phyloP scores from a whole-genome alignment of 2,329 filamentous ascomycete species.

The Phoma sp. region DNA sequence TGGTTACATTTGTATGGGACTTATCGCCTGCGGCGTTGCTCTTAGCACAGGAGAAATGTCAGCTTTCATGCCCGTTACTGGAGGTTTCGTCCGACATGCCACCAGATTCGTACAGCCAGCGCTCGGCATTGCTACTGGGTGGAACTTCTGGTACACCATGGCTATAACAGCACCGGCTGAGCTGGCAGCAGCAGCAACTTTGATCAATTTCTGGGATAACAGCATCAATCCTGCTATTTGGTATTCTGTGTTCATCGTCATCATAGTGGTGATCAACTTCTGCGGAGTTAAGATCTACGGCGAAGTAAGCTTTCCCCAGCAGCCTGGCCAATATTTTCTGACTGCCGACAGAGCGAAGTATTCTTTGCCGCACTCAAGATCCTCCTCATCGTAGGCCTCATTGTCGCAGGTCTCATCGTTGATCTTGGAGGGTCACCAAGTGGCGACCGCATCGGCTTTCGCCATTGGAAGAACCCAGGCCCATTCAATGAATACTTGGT shows the following conservation, averaged over 20 bases:
- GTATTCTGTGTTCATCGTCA: conserved; percentile 17
- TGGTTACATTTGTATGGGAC: conserved; percentile 4
- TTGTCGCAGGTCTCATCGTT: conserved; percentile 6
- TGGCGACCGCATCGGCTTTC: conserved; percentile 56
- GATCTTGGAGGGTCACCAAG: conserved; percentile 11
- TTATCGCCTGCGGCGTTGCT: conserved; percentile 25
- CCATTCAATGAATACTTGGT: conserved; percentile 52
- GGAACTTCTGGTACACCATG: conserved; percentile 6
- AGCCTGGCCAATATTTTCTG: neutral
- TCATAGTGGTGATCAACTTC: conserved; percentile 18
- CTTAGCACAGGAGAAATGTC: conserved; percentile 36
- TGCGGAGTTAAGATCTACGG: conserved; percentile 24
- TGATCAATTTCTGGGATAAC: conserved; percentile 74
- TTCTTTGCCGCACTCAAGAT: conserved; percentile 50
- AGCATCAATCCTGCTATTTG: conserved; percentile 17
- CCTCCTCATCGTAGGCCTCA: conserved; percentile 2
- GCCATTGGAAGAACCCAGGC: conserved; percentile 69
- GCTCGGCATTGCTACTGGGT: conserved; percentile 28
- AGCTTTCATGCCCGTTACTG: conserved; percentile 33
- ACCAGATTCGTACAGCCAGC: conserved; percentile 51
- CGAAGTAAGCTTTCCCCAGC: neutral
- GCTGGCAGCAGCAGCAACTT: conserved; percentile 71
- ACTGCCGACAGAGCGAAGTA: conserved; percentile 57
- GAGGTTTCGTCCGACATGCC: conserved; percentile 17
- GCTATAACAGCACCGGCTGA: conserved; percentile 50